Evolutionary conservation across 2,329 filamentous ascomycete genomes (phyloP), one percentile per base, ranked within the genome.

Genomic region (Xenoacremonium recifei): DNA sequence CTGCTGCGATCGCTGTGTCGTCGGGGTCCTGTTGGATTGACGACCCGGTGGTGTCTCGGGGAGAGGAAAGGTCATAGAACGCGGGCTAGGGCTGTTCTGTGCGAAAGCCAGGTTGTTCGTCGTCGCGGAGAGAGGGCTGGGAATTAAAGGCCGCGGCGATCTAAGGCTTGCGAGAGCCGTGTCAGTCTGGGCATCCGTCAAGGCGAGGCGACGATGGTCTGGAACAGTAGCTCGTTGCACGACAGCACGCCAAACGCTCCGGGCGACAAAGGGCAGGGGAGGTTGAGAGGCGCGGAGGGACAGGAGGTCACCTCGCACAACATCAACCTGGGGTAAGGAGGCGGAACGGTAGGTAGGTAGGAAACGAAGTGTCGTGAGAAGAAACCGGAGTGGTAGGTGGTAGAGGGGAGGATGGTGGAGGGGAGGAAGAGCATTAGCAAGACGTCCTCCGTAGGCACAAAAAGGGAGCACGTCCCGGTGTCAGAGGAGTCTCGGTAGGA

Each of bases 81-180:
- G 51, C 34, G 69, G 67, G 50, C 66, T 73, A 38, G 69, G 60
- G 52, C 61, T 71, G 46, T 67, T 60, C 39, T 71, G 65, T 47
- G 67, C 65, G 55, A 70, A 72, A 36, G 68, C 61, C 40, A 67
- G 64, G 43, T 51, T 64, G 55, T 62, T 71, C 44, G 67, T 70
- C 42, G 67, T 70, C 42, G 69, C 67, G 45, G 55, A 77, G 35
- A 78, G 64, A 50, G 76, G 75, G 54, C 75, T 79, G 33, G 75
- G 72, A 47, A 70, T 64, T 42, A 67, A 60, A 57, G 68, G 72
- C 58, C 71, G 67, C 53, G 65, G 68, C 39, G 70, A 73, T 70
- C 76, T 79, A 47, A 57, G 43, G 35, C 45, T 48, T 51, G 38
- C n/a, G 49, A 51, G 33, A 39, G 34, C 36, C 44, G 39, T 40